Percentiles rank a stretch among this genome's conserved stretches.
These are phyloP conservation scores for Cladosporium sp. DNA, from an alignment of 2,329 filamentous ascomycete genomes.

Conservation along the genomic window DNA sequence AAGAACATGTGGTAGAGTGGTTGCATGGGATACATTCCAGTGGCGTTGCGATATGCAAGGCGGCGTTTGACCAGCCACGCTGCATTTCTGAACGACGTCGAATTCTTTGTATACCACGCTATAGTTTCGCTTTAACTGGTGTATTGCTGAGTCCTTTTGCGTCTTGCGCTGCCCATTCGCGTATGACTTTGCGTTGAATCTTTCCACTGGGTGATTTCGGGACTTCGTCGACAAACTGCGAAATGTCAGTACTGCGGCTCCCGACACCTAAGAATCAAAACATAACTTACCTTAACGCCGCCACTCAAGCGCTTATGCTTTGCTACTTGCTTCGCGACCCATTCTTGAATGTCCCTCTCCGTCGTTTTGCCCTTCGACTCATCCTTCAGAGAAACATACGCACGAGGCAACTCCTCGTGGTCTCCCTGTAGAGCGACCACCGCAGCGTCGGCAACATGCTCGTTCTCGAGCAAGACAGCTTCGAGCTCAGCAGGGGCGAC, in stretches of 20 bases:
- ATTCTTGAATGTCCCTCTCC: slow-evolving; percentile 41
- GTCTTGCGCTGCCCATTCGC: slow-evolving; percentile 35
- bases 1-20: slow-evolving; percentile 14
- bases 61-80: not conserved
- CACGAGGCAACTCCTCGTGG: slow-evolving; percentile 43
- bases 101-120: slow-evolving; percentile 1
- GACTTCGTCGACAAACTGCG: slow-evolving; percentile 42
- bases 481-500: slow-evolving; percentile 47
- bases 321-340: slow-evolving; percentile 42
- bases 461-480: slow-evolving; percentile 40
- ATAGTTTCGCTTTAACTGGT: slow-evolving; percentile 24
- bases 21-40: slow-evolving; percentile 21
- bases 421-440: slow-evolving; percentile 44
- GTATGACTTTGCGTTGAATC: slow-evolving; percentile 43
- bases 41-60: not conserved
- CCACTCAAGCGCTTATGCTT: slow-evolving; percentile 45
- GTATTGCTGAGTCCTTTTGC: slow-evolving; percentile 31
- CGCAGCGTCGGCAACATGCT: slow-evolving; percentile 40
- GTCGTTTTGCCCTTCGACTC: slow-evolving; percentile 25
- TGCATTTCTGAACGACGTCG: no score
- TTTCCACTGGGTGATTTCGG: slow-evolving; percentile 47
- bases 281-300: slow-evolving; percentile 30
- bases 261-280: not conserved
- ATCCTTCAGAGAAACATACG: slow-evolving; percentile 39
- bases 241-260: not conserved